phyloP scores from a whole-genome alignment of 345 rosid species.

The Hypericum androsaemum region DNA sequence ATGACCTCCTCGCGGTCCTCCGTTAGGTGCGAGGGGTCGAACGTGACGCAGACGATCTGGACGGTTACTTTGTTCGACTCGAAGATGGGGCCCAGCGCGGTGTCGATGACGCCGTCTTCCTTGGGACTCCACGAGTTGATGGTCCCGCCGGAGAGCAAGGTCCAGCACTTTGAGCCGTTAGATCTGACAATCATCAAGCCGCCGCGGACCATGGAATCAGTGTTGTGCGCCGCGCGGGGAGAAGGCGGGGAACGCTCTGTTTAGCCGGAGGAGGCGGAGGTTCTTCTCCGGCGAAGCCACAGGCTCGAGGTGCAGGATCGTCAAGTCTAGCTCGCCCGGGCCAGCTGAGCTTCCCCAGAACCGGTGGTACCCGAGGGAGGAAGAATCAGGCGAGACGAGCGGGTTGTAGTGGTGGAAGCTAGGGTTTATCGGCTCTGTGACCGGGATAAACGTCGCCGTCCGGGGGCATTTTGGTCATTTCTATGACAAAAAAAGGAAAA shows the following conservation, averaged over 20 bases:
- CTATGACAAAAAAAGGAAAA: too few species aligned
- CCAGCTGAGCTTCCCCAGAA: constrained; percentile 53
- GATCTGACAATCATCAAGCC: constrained; percentile 51
- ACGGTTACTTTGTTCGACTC: too few species aligned
- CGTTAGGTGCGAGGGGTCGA: too few species aligned
- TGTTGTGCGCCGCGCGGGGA: constrained; percentile 58
- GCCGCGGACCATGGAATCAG: constrained; percentile 24
- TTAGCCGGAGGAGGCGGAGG: constrained; percentile 46
- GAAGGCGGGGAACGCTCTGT: constrained; percentile 58
- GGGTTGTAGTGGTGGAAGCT: too few species aligned
- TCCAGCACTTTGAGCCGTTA: constrained; percentile 76
- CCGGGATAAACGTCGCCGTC: constrained; percentile 33
- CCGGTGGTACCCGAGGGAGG: too few species aligned
- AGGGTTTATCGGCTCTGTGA: too few species aligned
- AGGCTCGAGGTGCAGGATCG: constrained; percentile 51
- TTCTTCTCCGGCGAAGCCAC: constrained; percentile 47
- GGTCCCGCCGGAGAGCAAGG: constrained; percentile 43
- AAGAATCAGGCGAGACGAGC: too few species aligned
- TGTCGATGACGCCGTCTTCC: constrained; percentile 55
- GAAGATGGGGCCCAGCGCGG: constrained; percentile 76
- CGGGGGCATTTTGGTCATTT: too few species aligned
- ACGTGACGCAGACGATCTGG: too few species aligned
- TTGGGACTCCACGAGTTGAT: constrained; percentile 84
- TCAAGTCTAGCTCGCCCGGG: constrained; percentile 24
- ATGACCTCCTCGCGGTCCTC: too few species aligned